phyloP scores from a whole-genome alignment of 176 grass and related monocot species.

The Musa schizocarpa region DNA sequence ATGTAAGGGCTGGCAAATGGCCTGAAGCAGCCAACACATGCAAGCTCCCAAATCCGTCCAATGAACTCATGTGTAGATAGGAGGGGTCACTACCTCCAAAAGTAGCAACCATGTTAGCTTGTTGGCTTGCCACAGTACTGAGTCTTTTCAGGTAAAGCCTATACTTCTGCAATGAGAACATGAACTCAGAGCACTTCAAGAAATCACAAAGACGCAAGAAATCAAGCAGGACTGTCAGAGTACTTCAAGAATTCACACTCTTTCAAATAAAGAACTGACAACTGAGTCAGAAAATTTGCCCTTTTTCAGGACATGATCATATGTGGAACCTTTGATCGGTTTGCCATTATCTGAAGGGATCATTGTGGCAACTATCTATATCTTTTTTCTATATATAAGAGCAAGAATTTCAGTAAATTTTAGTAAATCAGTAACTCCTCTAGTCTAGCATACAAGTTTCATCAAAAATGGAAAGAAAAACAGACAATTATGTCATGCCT shows the following conservation, averaged over 20 bases:
- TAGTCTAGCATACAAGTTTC: background rate
- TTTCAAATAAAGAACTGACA: background rate
- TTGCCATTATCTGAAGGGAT: background rate
- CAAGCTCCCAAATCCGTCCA: slow-evolving; percentile 65
- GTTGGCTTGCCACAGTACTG: slow-evolving; percentile 70
- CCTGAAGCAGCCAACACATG: slow-evolving; percentile 44
- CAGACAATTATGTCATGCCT: background rate
- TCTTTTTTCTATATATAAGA: background rate
- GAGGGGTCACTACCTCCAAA: slow-evolving; percentile 69
- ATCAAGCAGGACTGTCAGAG: background rate
- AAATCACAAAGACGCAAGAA: background rate
- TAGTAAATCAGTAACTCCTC: background rate
- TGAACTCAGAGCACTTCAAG: background rate
- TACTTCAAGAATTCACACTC: background rate
- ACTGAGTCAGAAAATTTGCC: background rate
- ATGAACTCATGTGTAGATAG: slow-evolving; percentile 59
- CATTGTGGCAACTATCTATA: background rate
- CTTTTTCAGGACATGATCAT: background rate
- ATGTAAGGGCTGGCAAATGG: slow-evolving; percentile 33
- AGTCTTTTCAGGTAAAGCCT: slow-evolving; percentile 88
- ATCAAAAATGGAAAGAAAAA: background rate
- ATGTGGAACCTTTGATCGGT: background rate
- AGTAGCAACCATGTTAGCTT: slow-evolving; percentile 71
- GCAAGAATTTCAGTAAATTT: background rate
- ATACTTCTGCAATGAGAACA: slow-evolving; percentile 66